Percentiles rank a stretch among this genome's conserved stretches.
These are phyloP conservation scores for Aspergillus funiculosus DNA, from an alignment of 495 filamentous ascomycete genomes.

Conservation along the genomic window DNA sequence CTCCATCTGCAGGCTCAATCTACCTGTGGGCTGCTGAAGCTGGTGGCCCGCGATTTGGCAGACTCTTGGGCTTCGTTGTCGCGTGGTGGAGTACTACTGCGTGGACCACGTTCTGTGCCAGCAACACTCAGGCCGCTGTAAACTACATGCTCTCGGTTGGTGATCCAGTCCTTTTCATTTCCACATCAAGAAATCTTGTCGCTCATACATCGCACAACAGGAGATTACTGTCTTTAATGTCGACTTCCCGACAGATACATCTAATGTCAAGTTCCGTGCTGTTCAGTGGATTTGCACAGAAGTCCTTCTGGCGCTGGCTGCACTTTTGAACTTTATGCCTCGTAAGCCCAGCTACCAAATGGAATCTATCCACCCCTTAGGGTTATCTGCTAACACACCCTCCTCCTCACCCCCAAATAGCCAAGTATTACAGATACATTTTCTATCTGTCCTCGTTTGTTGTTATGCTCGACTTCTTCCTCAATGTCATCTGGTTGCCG, in stretches of 20 bases:
- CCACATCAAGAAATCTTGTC: neutral
- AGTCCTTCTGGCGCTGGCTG: conserved; percentile 42
- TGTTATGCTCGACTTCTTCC: conserved; percentile 49
- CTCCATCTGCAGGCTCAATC: conserved; percentile 51
- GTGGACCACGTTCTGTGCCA: conserved; percentile 53
- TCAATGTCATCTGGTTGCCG: conserved; percentile 54
- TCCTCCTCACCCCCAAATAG: conserved; percentile 20
- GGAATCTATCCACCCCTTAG: no score
- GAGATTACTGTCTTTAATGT: conserved; percentile 51
- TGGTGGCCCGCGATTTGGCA: conserved; percentile 47
- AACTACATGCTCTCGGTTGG: conserved; percentile 52
- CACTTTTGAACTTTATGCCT: conserved; percentile 40
- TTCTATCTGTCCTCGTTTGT: conserved; percentile 45
- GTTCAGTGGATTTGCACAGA: conserved; percentile 53
- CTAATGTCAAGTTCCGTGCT: conserved; percentile 47
- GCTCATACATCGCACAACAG: conserved; percentile 15
- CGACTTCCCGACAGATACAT: conserved; percentile 43
- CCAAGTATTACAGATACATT: conserved; percentile 39
- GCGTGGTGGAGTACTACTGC: conserved; percentile 58
- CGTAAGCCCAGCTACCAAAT: no score
- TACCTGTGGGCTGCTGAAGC: conserved; percentile 55
- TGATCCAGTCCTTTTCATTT: neutral
- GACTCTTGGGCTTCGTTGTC: conserved; percentile 50
- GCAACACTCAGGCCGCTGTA: conserved; percentile 48
- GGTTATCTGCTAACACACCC: neutral